phyloP scores from a whole-genome alignment of 202 grass and related monocot genomes.

The Zoysia matrella region DNA sequence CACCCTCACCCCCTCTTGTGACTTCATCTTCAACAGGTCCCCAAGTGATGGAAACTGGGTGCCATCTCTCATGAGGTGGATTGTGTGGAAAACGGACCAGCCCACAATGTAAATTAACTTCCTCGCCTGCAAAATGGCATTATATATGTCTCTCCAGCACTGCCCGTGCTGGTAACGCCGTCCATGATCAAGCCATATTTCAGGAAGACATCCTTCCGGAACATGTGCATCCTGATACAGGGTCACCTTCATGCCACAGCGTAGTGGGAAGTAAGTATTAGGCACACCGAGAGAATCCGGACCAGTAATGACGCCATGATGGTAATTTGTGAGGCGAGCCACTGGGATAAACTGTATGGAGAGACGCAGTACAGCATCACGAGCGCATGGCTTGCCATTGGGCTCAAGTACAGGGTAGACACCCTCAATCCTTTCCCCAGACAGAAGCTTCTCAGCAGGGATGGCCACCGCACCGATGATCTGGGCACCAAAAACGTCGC shows the following conservation, averaged over 20 bases:
- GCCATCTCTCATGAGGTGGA: constrained; percentile 61
- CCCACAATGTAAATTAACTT: constrained; percentile 84
- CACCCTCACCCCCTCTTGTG: constrained; percentile 81
- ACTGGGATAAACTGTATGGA: constrained; percentile 72
- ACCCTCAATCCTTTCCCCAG: constrained; percentile 60
- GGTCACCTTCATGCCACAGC: constrained; percentile 63
- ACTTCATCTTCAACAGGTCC: constrained; percentile 75
- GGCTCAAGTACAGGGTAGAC: constrained; percentile 55
- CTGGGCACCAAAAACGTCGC: constrained; percentile 71
- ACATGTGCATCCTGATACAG: constrained; percentile 93
- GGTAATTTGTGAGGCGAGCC: constrained; percentile 64
- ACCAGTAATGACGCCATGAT: constrained; percentile 58
- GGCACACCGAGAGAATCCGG: constrained; percentile 64
- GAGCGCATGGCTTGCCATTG: constrained; percentile 74
- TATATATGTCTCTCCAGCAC: constrained; percentile 78
- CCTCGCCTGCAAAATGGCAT: constrained; percentile 70
- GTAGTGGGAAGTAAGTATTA: constrained; percentile 77
- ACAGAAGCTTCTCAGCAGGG: constrained; percentile 51
- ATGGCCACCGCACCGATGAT: constrained; percentile 71
- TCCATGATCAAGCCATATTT: constrained; percentile 64
- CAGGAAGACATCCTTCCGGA: constrained; percentile 67
- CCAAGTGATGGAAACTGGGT: constrained; percentile 41
- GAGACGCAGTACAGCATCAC: constrained; percentile 52
- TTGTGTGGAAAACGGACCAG: constrained; percentile 82
- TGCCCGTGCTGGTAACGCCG: constrained; percentile 65